Base-by-base conservation (phyloP, 495 filamentous ascomycete species). In the Annulohypoxylon nitens region DNA sequence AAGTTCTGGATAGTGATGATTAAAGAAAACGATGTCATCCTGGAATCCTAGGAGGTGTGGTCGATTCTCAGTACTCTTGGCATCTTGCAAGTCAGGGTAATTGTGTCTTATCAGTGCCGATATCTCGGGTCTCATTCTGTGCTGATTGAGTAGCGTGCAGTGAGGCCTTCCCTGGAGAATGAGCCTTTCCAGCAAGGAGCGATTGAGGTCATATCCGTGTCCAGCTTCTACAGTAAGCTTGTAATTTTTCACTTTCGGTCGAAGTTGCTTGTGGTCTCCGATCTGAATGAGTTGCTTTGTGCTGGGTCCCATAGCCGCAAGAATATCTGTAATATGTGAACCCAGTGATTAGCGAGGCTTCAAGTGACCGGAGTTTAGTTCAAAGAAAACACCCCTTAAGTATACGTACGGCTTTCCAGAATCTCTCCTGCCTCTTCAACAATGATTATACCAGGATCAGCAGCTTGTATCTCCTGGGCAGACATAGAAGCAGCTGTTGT, bases 351-450 rank as follows among this genome's bases (percentile, higher is more conserved):
- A 10, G 9, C n/a, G 16, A 58, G 30, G 33, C 11, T 37, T 59
- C n/a, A 23, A 59, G 9, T 8, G 30, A 14, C 8, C 1, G 53
- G 53, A 4, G 39, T 14, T 14, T 11, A 11, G 12, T 43, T 43
- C 30, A 30, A n/a, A 14, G 39, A 43, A 4, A 43, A 11, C 12
- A n/a, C 14, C 39, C 50, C 23, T 14, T 36, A 30, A 34, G 25
- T 67, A 67, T 53, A 70, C 71, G 16, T 67, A 74, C 71, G 83
- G 23, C 83, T 86, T 74, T 96, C 93, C 1, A 94, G 78, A 25
- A 94, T 92, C 71, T 96, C 93, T 6, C 93, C 92, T 3, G 92
- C 92, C 73, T 96, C 93, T 75, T 96, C 93, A 0, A 93, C 86
- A 0, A 95, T 73, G 25, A 93, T 73, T 5, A 91, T 81, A 16